Percentiles rank a stretch among this genome's conserved stretches.
Evolutionary conservation across 176 grass and related monocot species (phyloP).

Genomic region (Ensete ventricosum): DNA sequence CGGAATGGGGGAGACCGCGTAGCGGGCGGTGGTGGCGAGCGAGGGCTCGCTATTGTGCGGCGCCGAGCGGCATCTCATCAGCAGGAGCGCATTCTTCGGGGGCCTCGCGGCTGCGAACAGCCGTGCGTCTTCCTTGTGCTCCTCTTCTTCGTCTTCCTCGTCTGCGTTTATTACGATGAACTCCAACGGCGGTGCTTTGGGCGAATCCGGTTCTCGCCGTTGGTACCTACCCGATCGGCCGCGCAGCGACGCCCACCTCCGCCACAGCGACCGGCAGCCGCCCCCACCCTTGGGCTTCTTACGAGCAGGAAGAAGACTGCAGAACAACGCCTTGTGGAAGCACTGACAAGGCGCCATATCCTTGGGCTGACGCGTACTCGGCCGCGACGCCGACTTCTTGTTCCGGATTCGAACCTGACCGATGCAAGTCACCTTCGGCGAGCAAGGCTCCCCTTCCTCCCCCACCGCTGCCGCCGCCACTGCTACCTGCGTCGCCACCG

Average conservation of each 20-base stretch:
- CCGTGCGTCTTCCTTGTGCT: not conserved
- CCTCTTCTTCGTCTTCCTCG: not conserved
- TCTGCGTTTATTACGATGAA: not conserved
- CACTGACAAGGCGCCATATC: constrained; percentile 39
- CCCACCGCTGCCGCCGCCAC: not conserved
- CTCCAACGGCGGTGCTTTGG: not conserved
- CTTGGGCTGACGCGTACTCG: not conserved
- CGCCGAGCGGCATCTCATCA: constrained; percentile 91
- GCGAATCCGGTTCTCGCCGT: not conserved
- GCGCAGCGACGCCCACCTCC: constrained; percentile 20
- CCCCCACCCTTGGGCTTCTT: not conserved
- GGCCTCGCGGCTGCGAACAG: constrained; percentile 36
- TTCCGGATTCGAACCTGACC: not conserved
- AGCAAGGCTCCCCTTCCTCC: not conserved
- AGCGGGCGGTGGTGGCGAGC: constrained; percentile 30
- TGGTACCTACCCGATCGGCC: constrained; percentile 8
- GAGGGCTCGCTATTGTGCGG: constrained; percentile 66
- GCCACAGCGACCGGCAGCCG: constrained; percentile 4
- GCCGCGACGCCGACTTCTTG: not conserved
- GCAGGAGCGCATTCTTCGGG: constrained; percentile 82
- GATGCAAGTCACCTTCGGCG: not conserved
- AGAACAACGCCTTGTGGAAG: constrained; percentile 47
- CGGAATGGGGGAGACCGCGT: constrained; percentile 19
- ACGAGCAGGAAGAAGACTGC: constrained; percentile 29
- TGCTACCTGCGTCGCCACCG: not conserved